Percentiles rank a stretch among this genome's conserved stretches.
Conservation (phyloP, 495 filamentous ascomycete species). For the Annulohypoxylon moriforme region DNA sequence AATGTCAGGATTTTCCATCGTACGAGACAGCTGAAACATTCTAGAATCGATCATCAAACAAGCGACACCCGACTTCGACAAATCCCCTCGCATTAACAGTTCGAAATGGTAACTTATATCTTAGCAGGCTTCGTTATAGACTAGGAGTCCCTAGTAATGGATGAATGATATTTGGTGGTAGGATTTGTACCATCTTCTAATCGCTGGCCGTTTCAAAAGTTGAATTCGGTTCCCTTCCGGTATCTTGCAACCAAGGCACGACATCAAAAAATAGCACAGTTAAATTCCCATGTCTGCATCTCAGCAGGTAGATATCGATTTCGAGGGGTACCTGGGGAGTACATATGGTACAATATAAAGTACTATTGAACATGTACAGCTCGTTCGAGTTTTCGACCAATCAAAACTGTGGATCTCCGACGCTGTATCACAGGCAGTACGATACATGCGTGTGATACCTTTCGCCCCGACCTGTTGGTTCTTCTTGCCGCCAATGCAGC, state of each 20-base stretch:
- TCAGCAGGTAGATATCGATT: background rate
- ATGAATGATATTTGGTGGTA: background rate
- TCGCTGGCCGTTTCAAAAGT: background rate
- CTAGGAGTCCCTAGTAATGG: background rate
- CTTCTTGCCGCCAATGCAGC: constrained; percentile 30
- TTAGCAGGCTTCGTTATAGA: background rate
- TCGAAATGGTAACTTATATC: background rate
- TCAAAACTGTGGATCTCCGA: background rate
- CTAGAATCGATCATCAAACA: constrained; percentile 27
- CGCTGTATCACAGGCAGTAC: constrained; percentile 13
- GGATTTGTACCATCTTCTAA: background rate
- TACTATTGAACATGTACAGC: background rate
- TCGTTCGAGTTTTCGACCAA: background rate
- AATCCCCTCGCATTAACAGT: background rate
- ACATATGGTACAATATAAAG: background rate
- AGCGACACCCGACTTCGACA: background rate
- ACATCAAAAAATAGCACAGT: background rate
- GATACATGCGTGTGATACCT: constrained; percentile 34
- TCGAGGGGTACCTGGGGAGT: too few species aligned
- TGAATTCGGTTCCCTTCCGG: background rate
- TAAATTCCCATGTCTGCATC: background rate
- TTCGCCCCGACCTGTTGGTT: constrained; percentile 27
- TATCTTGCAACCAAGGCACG: background rate
- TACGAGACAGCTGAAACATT: constrained; percentile 34
- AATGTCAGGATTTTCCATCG: constrained; percentile 1